Percentiles rank a stretch among this genome's conserved stretches.
phyloP scores from a whole-genome alignment of 129 eudicot genomes.

The Erigeron canadensis region DNA sequence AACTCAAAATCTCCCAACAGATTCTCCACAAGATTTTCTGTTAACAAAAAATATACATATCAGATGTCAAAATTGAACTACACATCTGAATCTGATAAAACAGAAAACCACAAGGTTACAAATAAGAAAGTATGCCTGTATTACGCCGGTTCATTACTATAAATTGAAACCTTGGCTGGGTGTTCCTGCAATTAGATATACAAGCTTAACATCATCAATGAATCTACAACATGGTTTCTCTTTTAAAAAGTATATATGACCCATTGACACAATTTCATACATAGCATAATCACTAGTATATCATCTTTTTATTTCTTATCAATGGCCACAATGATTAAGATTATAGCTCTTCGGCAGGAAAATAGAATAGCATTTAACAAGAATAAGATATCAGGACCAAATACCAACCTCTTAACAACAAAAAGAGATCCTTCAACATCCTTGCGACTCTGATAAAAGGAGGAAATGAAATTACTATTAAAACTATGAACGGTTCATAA shows the following conservation, averaged over 20 bases:
- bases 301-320: neutral
- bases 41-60: neutral
- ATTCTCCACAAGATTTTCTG: conserved; percentile 69
- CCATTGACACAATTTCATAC: neutral
- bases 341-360: neutral
- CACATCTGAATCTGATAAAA: neutral
- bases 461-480: neutral
- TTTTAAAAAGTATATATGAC: neutral
- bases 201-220: neutral
- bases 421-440: conserved; percentile 18
- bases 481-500: neutral
- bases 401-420: conserved; percentile 4
- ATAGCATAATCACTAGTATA: neutral
- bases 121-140: conserved; percentile 16
- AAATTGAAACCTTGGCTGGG: conserved; percentile 27
- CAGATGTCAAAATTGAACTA: conserved; percentile 4
- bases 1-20: conserved; percentile 70
- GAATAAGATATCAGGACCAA: neutral
- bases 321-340: neutral
- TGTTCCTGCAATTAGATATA: conserved; percentile 12
- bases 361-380: neutral
- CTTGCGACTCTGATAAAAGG: conserved; percentile 8
- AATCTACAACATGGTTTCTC: conserved; percentile 1
- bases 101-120: neutral
- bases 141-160: conserved; percentile 25